Percentiles rank a stretch among this genome's conserved stretches.
Conservation (phyloP, 1,139 yeast genomes). For the Zygosaccharomyces sapae region DNA sequence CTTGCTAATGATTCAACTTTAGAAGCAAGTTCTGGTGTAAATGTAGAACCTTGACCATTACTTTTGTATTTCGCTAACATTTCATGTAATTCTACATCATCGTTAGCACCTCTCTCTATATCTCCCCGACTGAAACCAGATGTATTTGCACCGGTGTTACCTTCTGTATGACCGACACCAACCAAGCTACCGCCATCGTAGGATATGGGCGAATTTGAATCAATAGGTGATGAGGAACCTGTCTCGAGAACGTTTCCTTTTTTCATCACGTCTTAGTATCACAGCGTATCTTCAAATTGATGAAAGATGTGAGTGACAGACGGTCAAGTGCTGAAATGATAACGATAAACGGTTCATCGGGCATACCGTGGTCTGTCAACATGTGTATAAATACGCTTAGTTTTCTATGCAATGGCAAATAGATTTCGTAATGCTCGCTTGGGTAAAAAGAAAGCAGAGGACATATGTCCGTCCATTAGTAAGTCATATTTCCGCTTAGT, state of each 20-base stretch:
- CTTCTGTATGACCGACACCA: neutral
- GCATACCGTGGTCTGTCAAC: too few relatives aligned
- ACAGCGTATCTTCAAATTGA: too few relatives aligned
- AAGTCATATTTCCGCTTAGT: neutral
- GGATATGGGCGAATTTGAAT: neutral
- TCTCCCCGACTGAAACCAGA: neutral
- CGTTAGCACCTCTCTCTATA: neutral
- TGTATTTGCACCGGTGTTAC: neutral
- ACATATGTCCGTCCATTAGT: neutral
- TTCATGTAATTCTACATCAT: neutral
- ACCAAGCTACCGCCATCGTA: neutral
- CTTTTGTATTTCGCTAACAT: neutral
- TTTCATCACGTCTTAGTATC: neutral
- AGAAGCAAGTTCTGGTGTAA: slow-evolving; percentile 13
- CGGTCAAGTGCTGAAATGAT: too few relatives aligned
- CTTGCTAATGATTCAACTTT: slow-evolving; percentile 27
- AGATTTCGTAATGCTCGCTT: too few relatives aligned
- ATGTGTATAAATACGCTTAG: too few relatives aligned
- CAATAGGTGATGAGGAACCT: neutral
- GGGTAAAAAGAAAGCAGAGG: neutral
- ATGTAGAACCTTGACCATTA: neutral
- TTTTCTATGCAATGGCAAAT: too few relatives aligned
- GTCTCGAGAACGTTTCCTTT: neutral
- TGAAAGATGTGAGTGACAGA: too few relatives aligned
- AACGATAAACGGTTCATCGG: too few relatives aligned